phyloP scores from a whole-genome alignment of 805 yeast genomes.

The Wickerhamiella spandovensis region DNA sequence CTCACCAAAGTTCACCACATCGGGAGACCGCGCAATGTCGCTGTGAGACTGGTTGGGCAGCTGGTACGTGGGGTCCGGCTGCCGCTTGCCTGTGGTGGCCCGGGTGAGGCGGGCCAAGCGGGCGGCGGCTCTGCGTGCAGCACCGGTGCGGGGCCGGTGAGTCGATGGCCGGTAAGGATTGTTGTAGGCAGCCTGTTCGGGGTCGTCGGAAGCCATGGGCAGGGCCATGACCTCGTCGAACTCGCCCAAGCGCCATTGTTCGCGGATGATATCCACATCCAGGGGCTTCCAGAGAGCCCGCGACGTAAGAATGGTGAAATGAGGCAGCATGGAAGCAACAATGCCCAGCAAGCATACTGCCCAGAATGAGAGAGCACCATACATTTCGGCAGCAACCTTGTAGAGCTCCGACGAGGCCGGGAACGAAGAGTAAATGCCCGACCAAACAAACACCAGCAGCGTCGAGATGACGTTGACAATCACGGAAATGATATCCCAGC shows the following conservation, averaged over 20 bases:
- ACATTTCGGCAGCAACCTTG: constrained; percentile 47
- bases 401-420: constrained; percentile 43
- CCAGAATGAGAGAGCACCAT: constrained; percentile 56
- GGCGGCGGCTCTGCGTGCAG: background rate
- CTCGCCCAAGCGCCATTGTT: constrained; percentile 39
- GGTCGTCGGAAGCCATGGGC: constrained; percentile 20
- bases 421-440: constrained; percentile 63
- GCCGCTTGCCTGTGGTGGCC: background rate
- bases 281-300: constrained; percentile 42
- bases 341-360: constrained; percentile 45
- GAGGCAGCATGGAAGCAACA: constrained; percentile 45
- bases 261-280: constrained; percentile 63
- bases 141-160: background rate
- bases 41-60: constrained; percentile 13
- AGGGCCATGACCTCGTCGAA: constrained; percentile 27
- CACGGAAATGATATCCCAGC: constrained; percentile 68
- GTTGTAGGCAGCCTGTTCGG: constrained; percentile 19
- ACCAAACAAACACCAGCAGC: constrained; percentile 56
- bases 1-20: constrained; percentile 15
- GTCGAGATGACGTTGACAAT: constrained; percentile 42
- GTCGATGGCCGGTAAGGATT: constrained; percentile 19
- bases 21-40: constrained; percentile 15
- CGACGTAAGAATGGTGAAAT: constrained; percentile 41
- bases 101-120: background rate
- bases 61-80: constrained; percentile 13